Evolutionary conservation across 108 stramenopile genomes (phyloP), one percentile per base, ranked within the genome.

Genomic region (Parietichytrium sp.): DNA sequence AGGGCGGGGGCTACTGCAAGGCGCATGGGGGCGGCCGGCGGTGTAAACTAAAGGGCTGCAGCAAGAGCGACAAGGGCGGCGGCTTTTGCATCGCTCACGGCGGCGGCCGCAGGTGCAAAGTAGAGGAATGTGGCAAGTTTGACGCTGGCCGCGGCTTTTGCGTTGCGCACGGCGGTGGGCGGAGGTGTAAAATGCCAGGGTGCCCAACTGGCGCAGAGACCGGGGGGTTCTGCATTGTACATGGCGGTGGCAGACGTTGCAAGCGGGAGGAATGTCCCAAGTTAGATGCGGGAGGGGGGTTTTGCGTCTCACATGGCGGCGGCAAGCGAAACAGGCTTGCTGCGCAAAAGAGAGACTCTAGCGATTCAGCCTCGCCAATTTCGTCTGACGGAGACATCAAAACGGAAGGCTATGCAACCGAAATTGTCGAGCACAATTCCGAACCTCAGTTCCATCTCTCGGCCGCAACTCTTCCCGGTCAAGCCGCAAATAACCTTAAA

Each of bases 291-390:
- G 55, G 55, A 4, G 55, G 55, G 8, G 55, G 55, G 36, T 96
- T 95, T 83, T 98, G 97, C 86, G 95, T 96, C 85, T 95, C 95
- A 4, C 97, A 98, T 85, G 97, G 97, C 12, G 97, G 97, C 47
- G 97, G 97, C 7, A 92, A 95, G 54, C 86, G 97, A 51, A 72
- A 27, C 33, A 27, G 29, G 8, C 29, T 16, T 33, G 61, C 33
- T 72, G 61, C 61, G 45, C 61, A 33, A 72, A 72, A 45, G 45
- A 72, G 33, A n/a, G n/a, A n/a, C n/a, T n/a, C n/a, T n/a, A n/a
- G n/a, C n/a, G n/a, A n/a, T n/a, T n/a, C n/a, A n/a, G n/a, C n/a
- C n/a, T n/a, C n/a, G n/a, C n/a, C n/a, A n/a, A n/a, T n/a, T n/a
- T n/a, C n/a, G n/a, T n/a, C n/a, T n/a, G n/a, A n/a, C n/a, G n/a